Evolutionary conservation across 176 grass and related monocot species (phyloP).

Genomic region (Rhynchospora breviuscula): DNA sequence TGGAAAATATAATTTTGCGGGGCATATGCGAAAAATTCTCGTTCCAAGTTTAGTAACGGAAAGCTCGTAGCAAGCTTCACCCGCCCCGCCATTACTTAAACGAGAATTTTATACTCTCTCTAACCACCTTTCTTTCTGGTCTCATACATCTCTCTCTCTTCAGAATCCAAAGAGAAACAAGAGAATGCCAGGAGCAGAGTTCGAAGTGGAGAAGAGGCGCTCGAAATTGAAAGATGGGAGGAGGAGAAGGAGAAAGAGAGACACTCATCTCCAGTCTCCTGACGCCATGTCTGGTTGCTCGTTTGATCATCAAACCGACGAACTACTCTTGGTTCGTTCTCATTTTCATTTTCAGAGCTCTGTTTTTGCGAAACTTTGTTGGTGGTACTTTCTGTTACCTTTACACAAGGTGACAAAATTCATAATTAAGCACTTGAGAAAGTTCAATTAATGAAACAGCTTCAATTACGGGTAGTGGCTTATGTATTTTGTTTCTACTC

Average conservation of each 20-base stretch:
- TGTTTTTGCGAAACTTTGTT: background rate
- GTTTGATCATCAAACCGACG: conserved; percentile 17
- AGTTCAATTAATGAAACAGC: background rate
- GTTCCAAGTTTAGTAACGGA: background rate
- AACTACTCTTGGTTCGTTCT: conserved; percentile 11
- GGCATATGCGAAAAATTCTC: background rate
- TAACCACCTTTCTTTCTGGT: background rate
- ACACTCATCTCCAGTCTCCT: background rate
- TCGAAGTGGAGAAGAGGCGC: background rate
- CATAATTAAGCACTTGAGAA: background rate
- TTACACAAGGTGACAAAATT: background rate
- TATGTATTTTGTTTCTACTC: conserved; percentile 9
- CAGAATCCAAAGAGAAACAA: background rate
- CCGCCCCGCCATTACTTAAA: conserved; percentile 14
- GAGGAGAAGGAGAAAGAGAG: conserved; percentile 10
- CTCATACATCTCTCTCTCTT: background rate
- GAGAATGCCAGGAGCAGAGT: conserved; percentile 11
- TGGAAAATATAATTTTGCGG: background rate
- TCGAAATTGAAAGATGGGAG: conserved; percentile 6
- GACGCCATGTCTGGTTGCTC: background rate
- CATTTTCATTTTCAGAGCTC: background rate
- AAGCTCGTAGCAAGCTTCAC: conserved; percentile 10
- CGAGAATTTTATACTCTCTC: background rate
- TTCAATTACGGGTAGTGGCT: background rate
- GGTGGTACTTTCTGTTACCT: background rate